phyloP scores from a whole-genome alignment of 306 rosid genomes.

The Lathyrus aphaca region DNA sequence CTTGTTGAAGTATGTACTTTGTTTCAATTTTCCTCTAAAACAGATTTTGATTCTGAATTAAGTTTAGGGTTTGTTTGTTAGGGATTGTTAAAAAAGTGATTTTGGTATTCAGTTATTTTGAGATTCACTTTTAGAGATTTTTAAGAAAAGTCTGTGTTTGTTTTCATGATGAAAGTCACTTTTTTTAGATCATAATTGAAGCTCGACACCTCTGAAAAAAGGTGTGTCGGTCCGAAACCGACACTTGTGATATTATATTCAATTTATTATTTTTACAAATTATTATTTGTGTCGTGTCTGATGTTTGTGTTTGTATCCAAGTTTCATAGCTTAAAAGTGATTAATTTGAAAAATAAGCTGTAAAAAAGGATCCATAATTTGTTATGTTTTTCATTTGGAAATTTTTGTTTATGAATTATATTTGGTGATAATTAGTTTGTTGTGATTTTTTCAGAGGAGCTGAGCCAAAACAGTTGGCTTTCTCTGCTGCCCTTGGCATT shows the following conservation, averaged over 20 bases:
- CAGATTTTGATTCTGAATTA: neutral
- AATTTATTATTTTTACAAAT: too few species aligned
- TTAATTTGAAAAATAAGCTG: neutral
- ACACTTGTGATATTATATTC: too few species aligned
- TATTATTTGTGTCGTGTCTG: too few species aligned
- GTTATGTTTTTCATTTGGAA: conserved; percentile 12
- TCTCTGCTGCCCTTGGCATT: conserved; percentile 87
- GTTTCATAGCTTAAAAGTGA: neutral
- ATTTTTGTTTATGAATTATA: conserved; percentile 11
- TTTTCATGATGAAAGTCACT: neutral
- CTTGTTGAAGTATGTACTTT: neutral
- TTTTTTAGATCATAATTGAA: neutral
- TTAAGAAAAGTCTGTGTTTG: neutral
- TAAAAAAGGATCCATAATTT: neutral
- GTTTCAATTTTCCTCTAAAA: conserved; percentile 8
- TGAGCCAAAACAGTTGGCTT: conserved; percentile 83
- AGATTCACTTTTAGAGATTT: neutral
- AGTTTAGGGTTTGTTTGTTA: neutral
- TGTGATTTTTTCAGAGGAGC: conserved; percentile 65
- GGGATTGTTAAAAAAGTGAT: neutral
- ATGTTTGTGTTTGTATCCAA: too few species aligned
- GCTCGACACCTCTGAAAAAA: too few species aligned
- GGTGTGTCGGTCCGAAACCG: too few species aligned
- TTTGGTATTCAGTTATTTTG: neutral
- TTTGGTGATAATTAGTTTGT: neutral